Conservation (phyloP, 2,329 filamentous ascomycete species). For the Hymenoscyphus repandus region DNA sequence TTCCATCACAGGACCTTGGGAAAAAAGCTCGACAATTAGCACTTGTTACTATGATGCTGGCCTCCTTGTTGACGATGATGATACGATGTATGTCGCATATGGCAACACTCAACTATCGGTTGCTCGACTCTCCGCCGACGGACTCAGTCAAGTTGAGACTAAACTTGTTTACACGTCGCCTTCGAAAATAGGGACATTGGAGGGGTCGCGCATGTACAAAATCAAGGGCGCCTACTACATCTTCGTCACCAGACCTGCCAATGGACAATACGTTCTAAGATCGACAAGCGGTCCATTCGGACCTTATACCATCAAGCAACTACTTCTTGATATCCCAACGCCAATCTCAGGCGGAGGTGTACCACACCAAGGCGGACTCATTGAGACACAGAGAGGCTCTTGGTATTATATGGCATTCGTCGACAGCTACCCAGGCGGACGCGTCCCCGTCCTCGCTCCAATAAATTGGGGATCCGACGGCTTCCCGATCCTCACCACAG, state of each 20-base stretch:
- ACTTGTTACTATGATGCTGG: conserved; percentile 54
- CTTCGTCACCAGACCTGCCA: conserved; percentile 42
- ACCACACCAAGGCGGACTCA: conserved; percentile 51
- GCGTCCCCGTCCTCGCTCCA: conserved; percentile 52
- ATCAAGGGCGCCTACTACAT: conserved; percentile 52
- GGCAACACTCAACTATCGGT: conserved; percentile 44
- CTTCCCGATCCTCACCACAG: conserved; percentile 37
- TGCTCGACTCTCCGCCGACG: conserved; percentile 45
- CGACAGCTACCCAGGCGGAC: conserved; percentile 50
- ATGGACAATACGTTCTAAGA: conserved; percentile 41
- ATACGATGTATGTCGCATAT: conserved; percentile 53
- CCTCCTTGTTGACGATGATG: conserved; percentile 50
- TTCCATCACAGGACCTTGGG: conserved; percentile 40
- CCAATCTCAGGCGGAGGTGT: conserved; percentile 41
- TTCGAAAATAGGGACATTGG: conserved; percentile 36
- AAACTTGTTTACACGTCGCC: conserved; percentile 40
- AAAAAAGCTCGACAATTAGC: conserved; percentile 31
- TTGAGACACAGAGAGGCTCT: conserved; percentile 44
- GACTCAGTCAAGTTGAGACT: conserved; percentile 39
- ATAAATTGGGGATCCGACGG: conserved; percentile 47
- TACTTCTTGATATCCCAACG: conserved; percentile 37
- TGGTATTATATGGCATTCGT: conserved; percentile 58
- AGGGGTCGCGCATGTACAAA: conserved; percentile 53
- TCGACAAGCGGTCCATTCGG: conserved; percentile 46
- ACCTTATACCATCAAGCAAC: conserved; percentile 42